Conservation (phyloP, 2,329 filamentous ascomycete genomes). For the Colletotrichum sp. region DNA sequence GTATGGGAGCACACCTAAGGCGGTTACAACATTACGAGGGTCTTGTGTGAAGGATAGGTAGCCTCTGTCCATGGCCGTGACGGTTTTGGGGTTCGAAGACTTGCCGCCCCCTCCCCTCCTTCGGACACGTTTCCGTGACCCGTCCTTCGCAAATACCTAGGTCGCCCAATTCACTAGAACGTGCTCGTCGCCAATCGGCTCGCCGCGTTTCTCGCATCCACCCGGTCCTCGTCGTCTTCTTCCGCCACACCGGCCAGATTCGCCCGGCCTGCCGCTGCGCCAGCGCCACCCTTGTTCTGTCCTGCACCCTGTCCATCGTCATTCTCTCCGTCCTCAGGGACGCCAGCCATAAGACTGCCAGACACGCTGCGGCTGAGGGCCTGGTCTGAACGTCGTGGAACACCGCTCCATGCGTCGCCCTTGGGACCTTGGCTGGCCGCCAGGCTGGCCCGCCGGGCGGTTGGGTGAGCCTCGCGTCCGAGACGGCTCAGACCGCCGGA, state of each 20-base stretch:
- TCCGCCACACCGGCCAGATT: slow-evolving; percentile 68
- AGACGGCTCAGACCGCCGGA: slow-evolving; percentile 89
- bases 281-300: slow-evolving; percentile 35
- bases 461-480: slow-evolving; percentile 85
- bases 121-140: not conserved
- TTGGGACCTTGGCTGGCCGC: slow-evolving; percentile 93
- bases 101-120: not conserved
- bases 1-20: slow-evolving; percentile 17
- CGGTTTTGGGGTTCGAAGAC: not conserved
- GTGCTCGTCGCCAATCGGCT: slow-evolving; percentile 93
- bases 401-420: slow-evolving; percentile 97
- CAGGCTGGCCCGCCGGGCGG: slow-evolving; percentile 73
- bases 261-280: slow-evolving; percentile 45
- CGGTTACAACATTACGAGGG: slow-evolving; percentile 19
- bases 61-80: not conserved
- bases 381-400: slow-evolving; percentile 76
- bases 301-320: slow-evolving; percentile 40
- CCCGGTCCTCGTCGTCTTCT: slow-evolving; percentile 89
- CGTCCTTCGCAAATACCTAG: not conserved
- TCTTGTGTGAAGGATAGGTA: not conserved
- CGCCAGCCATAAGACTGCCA: slow-evolving; percentile 69
- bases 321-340: slow-evolving; percentile 64
- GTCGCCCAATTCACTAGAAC: slow-evolving; percentile 59
- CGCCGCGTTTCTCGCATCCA: slow-evolving; percentile 95
- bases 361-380: slow-evolving; percentile 79